Percentiles rank a stretch among this genome's conserved stretches.
phyloP scores from a whole-genome alignment of 2,329 filamentous ascomycete genomes.

The Penicillium nordicum region DNA sequence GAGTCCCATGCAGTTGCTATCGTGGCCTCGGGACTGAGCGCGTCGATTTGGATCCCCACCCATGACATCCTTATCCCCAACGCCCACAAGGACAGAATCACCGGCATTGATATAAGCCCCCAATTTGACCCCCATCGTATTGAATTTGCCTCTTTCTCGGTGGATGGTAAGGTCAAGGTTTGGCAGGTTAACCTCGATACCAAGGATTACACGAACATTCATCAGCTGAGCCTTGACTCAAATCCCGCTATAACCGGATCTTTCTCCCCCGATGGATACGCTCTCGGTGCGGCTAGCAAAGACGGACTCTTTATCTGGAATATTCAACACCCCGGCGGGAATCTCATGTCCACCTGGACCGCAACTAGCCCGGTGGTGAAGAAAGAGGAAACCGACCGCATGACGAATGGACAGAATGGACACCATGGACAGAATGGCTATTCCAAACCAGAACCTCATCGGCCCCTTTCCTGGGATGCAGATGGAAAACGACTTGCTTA shows the following conservation, averaged over 20 bases:
- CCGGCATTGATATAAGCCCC: slow-evolving; percentile 42
- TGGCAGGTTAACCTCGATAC: slow-evolving; percentile 43
- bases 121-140: slow-evolving; percentile 31
- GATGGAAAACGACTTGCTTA: slow-evolving; percentile 54
- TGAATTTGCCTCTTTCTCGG: slow-evolving; percentile 45
- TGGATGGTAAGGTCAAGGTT: slow-evolving; percentile 45
- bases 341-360: slow-evolving; percentile 42
- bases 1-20: slow-evolving; percentile 35
- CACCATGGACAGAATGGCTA: slow-evolving; percentile 35
- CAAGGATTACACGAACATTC: slow-evolving; percentile 36
- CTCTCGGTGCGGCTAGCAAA: slow-evolving; percentile 44
- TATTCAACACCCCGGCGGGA: slow-evolving; percentile 40
- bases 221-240: slow-evolving; percentile 37
- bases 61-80: slow-evolving; percentile 39
- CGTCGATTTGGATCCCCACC: slow-evolving; percentile 46
- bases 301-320: slow-evolving; percentile 48
- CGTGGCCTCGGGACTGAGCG: slow-evolving; percentile 38
- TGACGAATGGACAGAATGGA: slow-evolving; percentile 36
- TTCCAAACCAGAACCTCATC: slow-evolving; percentile 29
- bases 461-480: slow-evolving; percentile 51
- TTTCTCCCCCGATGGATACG: slow-evolving; percentile 49
- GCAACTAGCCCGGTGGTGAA: slow-evolving; percentile 30
- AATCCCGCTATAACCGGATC: slow-evolving; percentile 41
- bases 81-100: slow-evolving; percentile 44
- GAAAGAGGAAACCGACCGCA: slow-evolving; percentile 32